Percentiles rank a stretch among this genome's conserved stretches.
phyloP scores from a whole-genome alignment of 192 early-diverging fungal species.

The Anaeromyces robustus region DNA sequence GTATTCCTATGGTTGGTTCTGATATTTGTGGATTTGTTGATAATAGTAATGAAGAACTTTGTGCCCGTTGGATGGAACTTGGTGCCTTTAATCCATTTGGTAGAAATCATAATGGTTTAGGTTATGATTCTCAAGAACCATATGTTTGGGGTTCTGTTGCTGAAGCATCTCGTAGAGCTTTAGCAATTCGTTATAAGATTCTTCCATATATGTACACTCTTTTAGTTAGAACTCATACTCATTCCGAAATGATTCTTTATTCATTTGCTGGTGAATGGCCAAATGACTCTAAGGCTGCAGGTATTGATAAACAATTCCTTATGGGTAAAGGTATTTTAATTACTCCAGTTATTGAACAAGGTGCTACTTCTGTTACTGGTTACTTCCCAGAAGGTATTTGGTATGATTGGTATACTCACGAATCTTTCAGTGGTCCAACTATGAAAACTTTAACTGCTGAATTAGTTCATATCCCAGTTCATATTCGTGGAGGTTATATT shows the following conservation, averaged over 20 bases:
- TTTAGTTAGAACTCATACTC: conserved; percentile 17
- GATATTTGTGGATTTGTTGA: conserved; percentile 56
- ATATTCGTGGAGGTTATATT: conserved; percentile 41
- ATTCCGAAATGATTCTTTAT: neutral
- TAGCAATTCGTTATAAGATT: conserved; percentile 36
- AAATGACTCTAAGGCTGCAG: conserved; percentile 6
- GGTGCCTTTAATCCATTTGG: conserved; percentile 47
- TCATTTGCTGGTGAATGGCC: conserved; percentile 18
- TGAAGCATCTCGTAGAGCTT: conserved; percentile 27
- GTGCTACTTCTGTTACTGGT: conserved; percentile 28
- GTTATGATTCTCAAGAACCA: conserved; percentile 32
- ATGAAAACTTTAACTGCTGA: conserved; percentile 20
- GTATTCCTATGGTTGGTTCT: conserved; percentile 49
- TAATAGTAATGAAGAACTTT: conserved; percentile 40
- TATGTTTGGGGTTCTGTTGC: conserved; percentile 39
- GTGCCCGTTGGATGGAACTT: conserved; percentile 44
- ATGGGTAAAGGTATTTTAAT: conserved; percentile 38
- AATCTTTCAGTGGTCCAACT: conserved; percentile 5
- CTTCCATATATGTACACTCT: conserved; percentile 44
- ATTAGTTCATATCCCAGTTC: conserved; percentile 36
- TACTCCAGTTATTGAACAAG: conserved; percentile 33
- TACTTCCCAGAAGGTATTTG: conserved; percentile 44
- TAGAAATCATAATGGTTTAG: conserved; percentile 37
- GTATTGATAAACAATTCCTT: conserved; percentile 41
- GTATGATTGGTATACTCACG: conserved; percentile 39